Evolutionary conservation across 257 asterid genomes (phyloP).

Genomic region (Lantana camara): DNA sequence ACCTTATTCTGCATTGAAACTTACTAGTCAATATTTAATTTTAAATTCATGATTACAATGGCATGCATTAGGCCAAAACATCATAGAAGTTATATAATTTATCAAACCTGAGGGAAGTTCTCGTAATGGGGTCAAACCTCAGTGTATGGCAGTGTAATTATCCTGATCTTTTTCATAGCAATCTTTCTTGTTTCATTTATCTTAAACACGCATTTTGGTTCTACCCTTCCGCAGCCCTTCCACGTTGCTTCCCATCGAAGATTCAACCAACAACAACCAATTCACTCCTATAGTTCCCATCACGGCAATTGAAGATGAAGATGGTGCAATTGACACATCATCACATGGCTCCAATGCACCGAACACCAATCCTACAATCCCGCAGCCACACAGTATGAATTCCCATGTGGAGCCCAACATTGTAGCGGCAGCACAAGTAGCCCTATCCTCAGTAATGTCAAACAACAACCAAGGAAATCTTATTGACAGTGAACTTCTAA

Average conservation of each 20-base stretch:
- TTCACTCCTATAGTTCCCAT: slow-evolving; percentile 61
- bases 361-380: slow-evolving; percentile 24
- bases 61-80: too few species aligned
- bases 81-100: too few species aligned
- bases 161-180: too few species aligned
- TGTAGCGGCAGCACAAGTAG: slow-evolving; percentile 60
- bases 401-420: slow-evolving; percentile 51
- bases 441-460: slow-evolving; percentile 49
- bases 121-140: too few species aligned
- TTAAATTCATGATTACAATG: too few species aligned
- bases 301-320: slow-evolving; percentile 93
- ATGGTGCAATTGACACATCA: slow-evolving; percentile 43
- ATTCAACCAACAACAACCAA: slow-evolving; percentile 34
- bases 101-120: too few species aligned
- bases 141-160: too few species aligned
- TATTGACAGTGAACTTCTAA: slow-evolving; percentile 68
- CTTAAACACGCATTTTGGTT: slow-evolving; percentile 24
- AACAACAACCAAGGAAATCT: slow-evolving; percentile 46
- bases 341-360: slow-evolving; percentile 27
- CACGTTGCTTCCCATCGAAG: slow-evolving; percentile 34
- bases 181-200: too few species aligned
- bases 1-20: not conserved
- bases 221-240: slow-evolving; percentile 59
- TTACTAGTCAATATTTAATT: not conserved
- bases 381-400: slow-evolving; percentile 36